phyloP scores from a whole-genome alignment of 164 flowering plant genomes.

The Malania oleifera region DNA sequence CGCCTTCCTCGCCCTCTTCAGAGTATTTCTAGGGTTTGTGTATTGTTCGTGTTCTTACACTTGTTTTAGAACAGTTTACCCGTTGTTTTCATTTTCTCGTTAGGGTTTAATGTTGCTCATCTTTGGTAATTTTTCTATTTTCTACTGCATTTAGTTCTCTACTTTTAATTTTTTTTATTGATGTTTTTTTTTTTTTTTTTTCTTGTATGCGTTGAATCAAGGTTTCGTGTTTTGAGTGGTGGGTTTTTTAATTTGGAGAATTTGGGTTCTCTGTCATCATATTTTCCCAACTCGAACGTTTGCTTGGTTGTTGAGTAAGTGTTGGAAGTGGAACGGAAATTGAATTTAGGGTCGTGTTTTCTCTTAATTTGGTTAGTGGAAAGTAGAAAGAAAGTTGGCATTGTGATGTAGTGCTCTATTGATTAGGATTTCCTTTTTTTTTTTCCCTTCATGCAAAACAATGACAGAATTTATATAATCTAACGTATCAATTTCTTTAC shows the following conservation, averaged over 20 bases:
- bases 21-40: too few species aligned
- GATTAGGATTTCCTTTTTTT: too few species aligned
- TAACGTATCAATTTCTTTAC: too few species aligned
- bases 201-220: neutral
- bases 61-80: neutral
- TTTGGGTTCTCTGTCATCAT: neutral
- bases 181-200: neutral
- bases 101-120: neutral
- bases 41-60: too few species aligned
- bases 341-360: too few species aligned
- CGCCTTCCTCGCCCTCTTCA: too few species aligned
- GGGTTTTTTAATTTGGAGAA: neutral
- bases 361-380: too few species aligned
- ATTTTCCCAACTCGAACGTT: neutral
- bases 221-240: neutral
- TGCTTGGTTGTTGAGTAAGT: conserved; percentile 1
- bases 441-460: too few species aligned
- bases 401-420: neutral
- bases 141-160: neutral
- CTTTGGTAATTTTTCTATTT: neutral
- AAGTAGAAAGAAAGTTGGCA: neutral
- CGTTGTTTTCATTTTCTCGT: neutral
- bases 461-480: too few species aligned
- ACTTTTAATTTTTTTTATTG: neutral
- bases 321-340: too few species aligned